Base-by-base conservation (phyloP, 2,329 filamentous ascomycete species). In the Fusarium chlamydosporum region DNA sequence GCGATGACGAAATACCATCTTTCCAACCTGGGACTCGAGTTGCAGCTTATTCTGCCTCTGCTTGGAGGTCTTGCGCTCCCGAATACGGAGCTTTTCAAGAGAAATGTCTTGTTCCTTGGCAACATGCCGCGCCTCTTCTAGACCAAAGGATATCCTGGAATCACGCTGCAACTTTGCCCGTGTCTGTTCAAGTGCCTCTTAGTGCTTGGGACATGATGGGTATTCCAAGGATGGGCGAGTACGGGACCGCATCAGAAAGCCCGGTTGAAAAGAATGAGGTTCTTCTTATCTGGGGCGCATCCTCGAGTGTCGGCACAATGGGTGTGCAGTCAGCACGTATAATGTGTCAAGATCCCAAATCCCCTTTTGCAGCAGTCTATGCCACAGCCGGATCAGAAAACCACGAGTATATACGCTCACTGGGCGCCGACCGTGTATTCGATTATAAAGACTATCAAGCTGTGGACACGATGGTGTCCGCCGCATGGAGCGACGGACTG, bases 31-130 rank as follows among this genome's bases (percentile, higher is more conserved):
- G 79, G 47, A 81, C 78, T 38, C 80, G 79, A 2, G 68, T 83
- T 3, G 76, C 78, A 2, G 81, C 81, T 15, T 82, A 79, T 48
- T 74, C 79, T 0, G 76, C 78, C 6, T 76, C 73, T 0, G 67
- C 80, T 20, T 86, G 83, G 81, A 82, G 75, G 35, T 76, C 76
- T 10, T 81, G 78, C 20, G 71, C 79, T 23, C 79, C 82, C 4
- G 75, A 85, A 72, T 83, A 86, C 65, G 82, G 85, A 37, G 75
- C 75, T 8, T 85, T 84, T 45, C 83, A 84, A 55, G 79, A 83
- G 41, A 71, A 71, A 1, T 82, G 78, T 4, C 71, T 84, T 12
- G 74, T 84, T 4, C 79, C 79, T 4, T 82, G 79, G 74, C 78
- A 81, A 59, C 80, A 83, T 48, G 79, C 69, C 7, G 52, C 78